phyloP scores from a whole-genome alignment of 1,284 basidiomycete species.

The Cutaneotrichosporon dermatis region DNA sequence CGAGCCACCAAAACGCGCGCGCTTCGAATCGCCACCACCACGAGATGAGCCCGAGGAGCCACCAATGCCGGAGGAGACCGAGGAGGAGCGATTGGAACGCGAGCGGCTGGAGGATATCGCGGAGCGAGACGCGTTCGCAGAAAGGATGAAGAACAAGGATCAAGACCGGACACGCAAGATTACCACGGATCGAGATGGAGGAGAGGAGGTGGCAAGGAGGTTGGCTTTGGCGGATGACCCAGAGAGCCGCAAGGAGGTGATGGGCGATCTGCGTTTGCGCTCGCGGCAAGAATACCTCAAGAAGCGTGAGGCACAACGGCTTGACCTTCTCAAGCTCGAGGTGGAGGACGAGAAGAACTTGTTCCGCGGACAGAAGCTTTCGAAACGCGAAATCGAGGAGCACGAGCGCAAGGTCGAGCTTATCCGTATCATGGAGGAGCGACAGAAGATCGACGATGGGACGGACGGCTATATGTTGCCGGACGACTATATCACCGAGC shows the following conservation, averaged over 20 bases:
- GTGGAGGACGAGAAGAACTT: conserved; percentile 87
- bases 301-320: conserved; percentile 92
- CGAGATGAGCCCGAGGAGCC: conserved; percentile 20
- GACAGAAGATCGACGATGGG: conserved; percentile 87
- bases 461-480: conserved; percentile 91
- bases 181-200: conserved; percentile 81
- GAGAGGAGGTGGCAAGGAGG: conserved; percentile 76
- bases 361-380: conserved; percentile 75
- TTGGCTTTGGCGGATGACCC: conserved; percentile 79
- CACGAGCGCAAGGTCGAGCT: conserved; percentile 90
- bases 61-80: conserved; percentile 53
- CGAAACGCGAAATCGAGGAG: conserved; percentile 74
- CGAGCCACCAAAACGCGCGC: conserved; percentile 56
- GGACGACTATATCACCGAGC: conserved; percentile 96
- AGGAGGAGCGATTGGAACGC: conserved; percentile 64
- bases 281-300: conserved; percentile 91
- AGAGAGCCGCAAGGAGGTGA: conserved; percentile 67
- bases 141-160: conserved; percentile 79
- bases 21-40: conserved; percentile 35
- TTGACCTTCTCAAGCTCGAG: conserved; percentile 87
- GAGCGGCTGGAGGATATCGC: conserved; percentile 72
- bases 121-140: conserved; percentile 89
- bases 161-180: conserved; percentile 80
- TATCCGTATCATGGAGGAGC: conserved; percentile 84
- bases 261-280: conserved; percentile 76